phyloP scores from a whole-genome alignment of 176 grass and related monocot species.

The Hordeum vulgare region MorexV3_pseudomolecules_assembly NC_058520.1:508790338-508790837 shows the following conservation, averaged over 20 bases:
- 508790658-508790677: background rate
- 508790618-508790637: conserved; percentile 55
- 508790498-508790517: conserved; percentile 68
- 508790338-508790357: conserved; percentile 35
- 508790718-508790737: background rate
- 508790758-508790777: background rate
- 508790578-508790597: conserved; percentile 62
- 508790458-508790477: conserved; percentile 69
- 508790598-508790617: conserved; percentile 53
- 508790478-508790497: conserved; percentile 75
- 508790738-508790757: background rate
- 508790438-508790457: conserved; percentile 57
- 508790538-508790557: conserved; percentile 79
- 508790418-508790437: conserved; percentile 25
- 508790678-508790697: background rate
- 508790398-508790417: background rate
- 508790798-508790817: background rate
- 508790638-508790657: background rate
- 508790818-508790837: background rate
- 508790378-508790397: background rate
- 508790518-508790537: conserved; percentile 44
- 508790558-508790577: conserved; percentile 40
- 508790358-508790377: conserved; percentile 3
- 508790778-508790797: background rate
- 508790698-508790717: background rate